Conservation (phyloP, 2,329 filamentous ascomycete genomes). For the Colletotrichum sp. region DNA sequence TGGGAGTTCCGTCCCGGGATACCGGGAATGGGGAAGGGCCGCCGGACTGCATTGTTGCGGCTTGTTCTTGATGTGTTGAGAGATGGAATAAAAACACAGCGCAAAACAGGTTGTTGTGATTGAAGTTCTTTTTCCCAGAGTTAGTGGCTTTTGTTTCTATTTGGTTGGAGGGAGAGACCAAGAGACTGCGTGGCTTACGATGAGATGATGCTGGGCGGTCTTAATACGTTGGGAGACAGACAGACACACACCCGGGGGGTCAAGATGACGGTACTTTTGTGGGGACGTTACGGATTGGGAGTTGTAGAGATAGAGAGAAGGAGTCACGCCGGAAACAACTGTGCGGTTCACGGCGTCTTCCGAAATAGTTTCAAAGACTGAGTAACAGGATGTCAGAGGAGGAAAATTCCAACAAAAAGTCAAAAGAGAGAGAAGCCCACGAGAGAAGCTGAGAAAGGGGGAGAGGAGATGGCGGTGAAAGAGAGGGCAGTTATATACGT, state of each 20-base stretch:
- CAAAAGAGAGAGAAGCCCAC: not conserved
- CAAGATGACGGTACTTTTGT: slow-evolving; percentile 19
- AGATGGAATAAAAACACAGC: not conserved
- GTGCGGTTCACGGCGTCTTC: not conserved
- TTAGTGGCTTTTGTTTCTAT: not conserved
- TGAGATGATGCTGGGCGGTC: not conserved
- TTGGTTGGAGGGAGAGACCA: not conserved
- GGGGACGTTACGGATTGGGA: not conserved
- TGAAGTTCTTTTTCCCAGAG: not conserved
- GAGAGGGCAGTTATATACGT: slow-evolving; percentile 11
- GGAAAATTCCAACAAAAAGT: not conserved
- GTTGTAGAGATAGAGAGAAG: not conserved
- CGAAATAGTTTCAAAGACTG: not conserved
- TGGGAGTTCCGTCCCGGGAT: slow-evolving; percentile 34
- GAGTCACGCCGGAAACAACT: slow-evolving; percentile 1
- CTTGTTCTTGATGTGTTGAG: not conserved
- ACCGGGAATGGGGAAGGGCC: slow-evolving; percentile 39
- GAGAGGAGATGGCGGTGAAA: slow-evolving; percentile 10
- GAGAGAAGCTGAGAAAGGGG: not conserved
- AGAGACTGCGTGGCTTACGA: not conserved
- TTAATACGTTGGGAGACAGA: not conserved
- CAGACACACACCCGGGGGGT: not conserved
- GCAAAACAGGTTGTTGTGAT: not conserved
- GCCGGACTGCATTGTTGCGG: slow-evolving; percentile 43
- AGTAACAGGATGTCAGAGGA: not conserved